Evolutionary conservation across 768 basidiomycete species (phyloP).

Genomic region (Suillus spraguei): DNA sequence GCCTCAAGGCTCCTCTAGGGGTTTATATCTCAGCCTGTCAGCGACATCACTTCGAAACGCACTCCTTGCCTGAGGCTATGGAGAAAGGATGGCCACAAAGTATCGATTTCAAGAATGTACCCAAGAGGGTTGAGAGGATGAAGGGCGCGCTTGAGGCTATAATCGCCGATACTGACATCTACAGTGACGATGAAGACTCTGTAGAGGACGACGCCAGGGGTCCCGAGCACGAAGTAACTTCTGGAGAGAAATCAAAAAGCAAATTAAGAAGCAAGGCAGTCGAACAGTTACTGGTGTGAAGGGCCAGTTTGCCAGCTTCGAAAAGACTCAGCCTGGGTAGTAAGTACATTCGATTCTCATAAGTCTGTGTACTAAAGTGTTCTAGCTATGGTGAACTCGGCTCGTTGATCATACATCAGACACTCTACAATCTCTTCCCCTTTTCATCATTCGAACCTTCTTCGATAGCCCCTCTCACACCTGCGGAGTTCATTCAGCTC

Average conservation of each 20-base stretch:
- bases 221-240: conserved; percentile 54
- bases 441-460: conserved; percentile 53
- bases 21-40: conserved; percentile 72
- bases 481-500: conserved; percentile 77
- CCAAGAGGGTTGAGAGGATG: conserved; percentile 55
- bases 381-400: conserved; percentile 85
- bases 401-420: conserved; percentile 77
- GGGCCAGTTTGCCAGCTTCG: conserved; percentile 78
- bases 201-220: conserved; percentile 15
- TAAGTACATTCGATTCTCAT: conserved; percentile 43
- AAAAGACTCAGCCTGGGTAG: conserved; percentile 90
- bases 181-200: conserved; percentile 23
- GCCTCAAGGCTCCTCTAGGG: conserved; percentile 52
- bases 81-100: conserved; percentile 74
- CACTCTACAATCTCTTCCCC: conserved; percentile 76
- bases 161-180: conserved; percentile 46
- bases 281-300: conserved; percentile 66
- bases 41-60: conserved; percentile 75
- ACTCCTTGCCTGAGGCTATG: conserved; percentile 72
- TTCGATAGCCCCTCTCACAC: conserved; percentile 64
- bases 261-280: conserved; percentile 65
- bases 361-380: conserved; percentile 3
- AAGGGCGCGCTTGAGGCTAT: conserved; percentile 48
- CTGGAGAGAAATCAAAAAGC: conserved; percentile 67
- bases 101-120: conserved; percentile 65